Evolutionary conservation across 768 basidiomycete species (phyloP).

Genomic region (Hygrophorus pudorinus): DNA sequence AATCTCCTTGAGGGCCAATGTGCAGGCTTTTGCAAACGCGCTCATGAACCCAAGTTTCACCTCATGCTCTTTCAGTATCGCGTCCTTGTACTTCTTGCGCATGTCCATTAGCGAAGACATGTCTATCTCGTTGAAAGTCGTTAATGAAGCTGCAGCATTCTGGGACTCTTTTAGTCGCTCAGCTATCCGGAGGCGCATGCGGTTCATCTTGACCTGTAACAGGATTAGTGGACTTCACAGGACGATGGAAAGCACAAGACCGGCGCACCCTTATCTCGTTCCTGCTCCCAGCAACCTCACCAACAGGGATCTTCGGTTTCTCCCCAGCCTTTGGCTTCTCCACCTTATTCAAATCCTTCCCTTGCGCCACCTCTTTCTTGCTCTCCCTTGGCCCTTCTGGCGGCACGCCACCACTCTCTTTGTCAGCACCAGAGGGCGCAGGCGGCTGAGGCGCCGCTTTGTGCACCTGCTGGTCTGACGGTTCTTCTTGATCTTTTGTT

Average conservation of each 20-base stretch:
- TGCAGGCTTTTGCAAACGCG: conserved; percentile 84
- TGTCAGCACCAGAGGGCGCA: conserved; percentile 19
- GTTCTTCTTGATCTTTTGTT: conserved; percentile 33
- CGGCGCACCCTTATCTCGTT: conserved; percentile 81
- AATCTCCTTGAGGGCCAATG: conserved; percentile 82
- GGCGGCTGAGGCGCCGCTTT: conserved; percentile 37
- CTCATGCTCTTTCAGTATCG: conserved; percentile 80
- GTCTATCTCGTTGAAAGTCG: conserved; percentile 99
- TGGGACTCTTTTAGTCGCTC: conserved; percentile 98
- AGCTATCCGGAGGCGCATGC: conserved; percentile 95
- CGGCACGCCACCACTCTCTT: no score
- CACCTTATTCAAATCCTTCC: conserved; percentile 17
- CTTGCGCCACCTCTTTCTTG: no score
- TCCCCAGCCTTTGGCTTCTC: conserved; percentile 28
- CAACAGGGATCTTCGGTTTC: conserved; percentile 13
- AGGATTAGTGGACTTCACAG: not conserved
- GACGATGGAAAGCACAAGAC: conserved; percentile 7
- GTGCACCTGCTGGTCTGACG: conserved; percentile 37
- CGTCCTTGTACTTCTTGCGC: conserved; percentile 91
- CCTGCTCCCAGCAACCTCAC: conserved; percentile 39
- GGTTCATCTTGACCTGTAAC: conserved; percentile 89
- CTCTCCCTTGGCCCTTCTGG: conserved; percentile 9
- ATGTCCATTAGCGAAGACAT: conserved; percentile 94
- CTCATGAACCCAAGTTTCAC: conserved; percentile 99
- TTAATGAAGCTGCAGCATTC: conserved; percentile 91